Conservation (phyloP, 176 grass and related monocot genomes). For the Carex kokanica region DNA sequence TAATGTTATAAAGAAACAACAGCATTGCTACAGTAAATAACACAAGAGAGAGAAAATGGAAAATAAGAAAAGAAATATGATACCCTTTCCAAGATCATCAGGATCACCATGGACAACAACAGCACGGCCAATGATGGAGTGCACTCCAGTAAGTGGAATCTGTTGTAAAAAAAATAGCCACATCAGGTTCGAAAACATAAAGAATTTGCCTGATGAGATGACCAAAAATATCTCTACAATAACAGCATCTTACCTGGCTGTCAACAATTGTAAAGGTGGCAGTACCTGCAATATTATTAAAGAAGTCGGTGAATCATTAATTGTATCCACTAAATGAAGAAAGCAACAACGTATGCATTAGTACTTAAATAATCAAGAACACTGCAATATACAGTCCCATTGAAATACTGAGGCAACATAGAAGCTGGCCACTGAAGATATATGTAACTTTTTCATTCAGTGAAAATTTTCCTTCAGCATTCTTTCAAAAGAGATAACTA, state of each 20-base stretch:
- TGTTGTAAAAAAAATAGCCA: neutral
- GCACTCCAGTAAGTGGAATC: slow-evolving; percentile 29
- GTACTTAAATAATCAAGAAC: neutral
- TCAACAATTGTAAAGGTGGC: slow-evolving; percentile 34
- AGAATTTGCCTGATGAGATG: neutral
- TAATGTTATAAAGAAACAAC: neutral
- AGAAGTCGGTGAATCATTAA: neutral
- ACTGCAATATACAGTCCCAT: neutral
- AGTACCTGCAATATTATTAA: slow-evolving; percentile 33
- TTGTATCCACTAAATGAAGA: neutral
- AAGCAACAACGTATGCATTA: neutral
- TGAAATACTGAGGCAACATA: neutral
- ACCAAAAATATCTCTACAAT: neutral
- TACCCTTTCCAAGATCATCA: slow-evolving; percentile 49
- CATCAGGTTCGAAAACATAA: neutral
- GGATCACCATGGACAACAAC: slow-evolving; percentile 47
- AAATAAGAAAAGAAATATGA: neutral
- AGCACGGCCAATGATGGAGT: slow-evolving; percentile 42
- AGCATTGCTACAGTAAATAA: neutral
- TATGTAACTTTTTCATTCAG: neutral
- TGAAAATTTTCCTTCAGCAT: neutral
- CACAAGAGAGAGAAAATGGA: neutral
- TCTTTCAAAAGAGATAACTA: neutral
- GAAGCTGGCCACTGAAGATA: neutral
- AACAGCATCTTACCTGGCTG: slow-evolving; percentile 20